Percentiles rank a stretch among this genome's conserved stretches.
Conservation (phyloP, 768 basidiomycete species). For the Boletus patriciae region DNA sequence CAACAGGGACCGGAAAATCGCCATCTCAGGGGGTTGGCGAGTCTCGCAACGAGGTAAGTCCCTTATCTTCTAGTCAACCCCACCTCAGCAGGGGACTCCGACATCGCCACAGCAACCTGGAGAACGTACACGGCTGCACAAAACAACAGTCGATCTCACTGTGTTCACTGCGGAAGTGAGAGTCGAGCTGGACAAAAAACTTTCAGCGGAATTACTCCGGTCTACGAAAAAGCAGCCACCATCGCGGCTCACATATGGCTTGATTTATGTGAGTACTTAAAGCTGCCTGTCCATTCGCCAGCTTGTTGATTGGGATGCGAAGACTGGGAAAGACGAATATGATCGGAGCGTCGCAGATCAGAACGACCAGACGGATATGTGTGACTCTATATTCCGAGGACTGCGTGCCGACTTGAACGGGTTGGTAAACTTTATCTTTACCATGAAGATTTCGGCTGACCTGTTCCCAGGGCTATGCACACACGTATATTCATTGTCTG, state of each 20-base stretch:
- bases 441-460: not conserved
- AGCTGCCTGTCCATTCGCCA: not conserved
- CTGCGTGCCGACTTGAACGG: slow-evolving; percentile 11
- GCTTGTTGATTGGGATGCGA: not conserved
- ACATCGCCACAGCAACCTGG: not conserved
- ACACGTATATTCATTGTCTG: slow-evolving; percentile 80
- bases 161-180: slow-evolving; percentile 26
- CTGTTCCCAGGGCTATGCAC: slow-evolving; percentile 48
- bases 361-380: not conserved
- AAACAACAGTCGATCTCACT: slow-evolving; percentile 19
- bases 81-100: no score
- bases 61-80: not conserved
- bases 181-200: not conserved
- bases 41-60: not conserved
- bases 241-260: not conserved
- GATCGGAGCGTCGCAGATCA: not conserved
- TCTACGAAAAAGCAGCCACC: slow-evolving; percentile 5
- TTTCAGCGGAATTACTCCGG: not conserved
- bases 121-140: not conserved
- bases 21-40: slow-evolving; percentile 33
- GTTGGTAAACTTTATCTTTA: not conserved
- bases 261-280: slow-evolving; percentile 1
- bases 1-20: no score
- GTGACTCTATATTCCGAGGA: slow-evolving; percentile 4
- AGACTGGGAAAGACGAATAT: slow-evolving; percentile 10